phyloP scores from a whole-genome alignment of 1,284 basidiomycete species.

The Ganoderma multipileum region DNA sequence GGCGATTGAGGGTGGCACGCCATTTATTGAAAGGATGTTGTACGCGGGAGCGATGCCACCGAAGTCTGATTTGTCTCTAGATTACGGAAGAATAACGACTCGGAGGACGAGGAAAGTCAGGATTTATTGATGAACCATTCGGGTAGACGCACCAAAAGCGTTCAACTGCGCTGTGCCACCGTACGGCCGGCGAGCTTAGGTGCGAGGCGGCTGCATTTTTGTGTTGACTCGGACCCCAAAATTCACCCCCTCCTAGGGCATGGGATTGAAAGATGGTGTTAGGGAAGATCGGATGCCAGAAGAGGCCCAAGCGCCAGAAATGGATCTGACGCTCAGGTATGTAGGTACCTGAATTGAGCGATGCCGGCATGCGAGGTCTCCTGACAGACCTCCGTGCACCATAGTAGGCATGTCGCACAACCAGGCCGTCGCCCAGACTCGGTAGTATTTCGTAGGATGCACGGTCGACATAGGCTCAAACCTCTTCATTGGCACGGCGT shows the following conservation, averaged over 20 bases:
- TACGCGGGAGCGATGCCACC: background rate
- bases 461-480: background rate
- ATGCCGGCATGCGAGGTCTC: constrained; percentile 2
- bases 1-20: constrained; percentile 8
- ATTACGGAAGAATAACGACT: background rate
- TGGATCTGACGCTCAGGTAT: background rate
- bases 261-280: background rate
- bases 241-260: background rate
- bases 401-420: background rate
- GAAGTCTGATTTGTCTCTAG: background rate
- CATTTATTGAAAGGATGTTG: background rate
- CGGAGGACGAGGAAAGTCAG: background rate
- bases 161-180: background rate
- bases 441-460: background rate
- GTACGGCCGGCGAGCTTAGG: background rate
- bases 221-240: background rate
- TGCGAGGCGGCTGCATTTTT: background rate
- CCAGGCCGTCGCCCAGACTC: constrained; percentile 1
- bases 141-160: background rate
- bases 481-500: background rate
- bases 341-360: background rate
- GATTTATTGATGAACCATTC: background rate
- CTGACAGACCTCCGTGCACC: background rate
- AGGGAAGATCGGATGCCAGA: background rate
- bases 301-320: background rate